Evolutionary conservation across 768 basidiomycete genomes (phyloP).

Genomic region (Lactarius hatsudake): DNA sequence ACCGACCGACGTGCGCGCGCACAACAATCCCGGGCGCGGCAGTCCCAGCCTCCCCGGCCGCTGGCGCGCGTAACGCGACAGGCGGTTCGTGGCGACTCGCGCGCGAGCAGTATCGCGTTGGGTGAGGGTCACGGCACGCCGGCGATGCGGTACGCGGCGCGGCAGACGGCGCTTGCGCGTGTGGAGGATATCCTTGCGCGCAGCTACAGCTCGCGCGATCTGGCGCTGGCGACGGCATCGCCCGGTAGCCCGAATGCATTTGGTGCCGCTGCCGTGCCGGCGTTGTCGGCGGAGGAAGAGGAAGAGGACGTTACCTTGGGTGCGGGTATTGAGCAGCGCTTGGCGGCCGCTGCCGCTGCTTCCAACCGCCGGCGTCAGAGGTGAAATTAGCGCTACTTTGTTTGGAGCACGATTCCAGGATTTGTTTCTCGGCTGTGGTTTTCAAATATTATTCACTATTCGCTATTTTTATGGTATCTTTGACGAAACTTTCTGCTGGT

Average conservation of each 20-base stretch:
- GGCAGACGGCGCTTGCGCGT: conserved; percentile 31
- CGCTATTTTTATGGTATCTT: too few species aligned
- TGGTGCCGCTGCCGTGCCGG: conserved; percentile 15
- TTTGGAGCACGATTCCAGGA: not conserved
- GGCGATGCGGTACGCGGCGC: conserved; percentile 32
- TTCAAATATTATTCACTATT: too few species aligned
- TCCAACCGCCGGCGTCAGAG: not conserved
- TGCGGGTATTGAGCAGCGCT: conserved; percentile 27
- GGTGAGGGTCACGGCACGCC: conserved; percentile 25
- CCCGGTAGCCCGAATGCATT: conserved; percentile 28
- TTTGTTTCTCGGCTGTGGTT: too few species aligned
- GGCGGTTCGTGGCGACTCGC: conserved; percentile 11
- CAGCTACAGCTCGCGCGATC: conserved; percentile 31
- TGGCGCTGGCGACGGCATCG: not conserved
- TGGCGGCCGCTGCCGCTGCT: conserved; percentile 2
- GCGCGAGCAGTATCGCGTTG: conserved; percentile 16
- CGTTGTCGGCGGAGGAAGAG: conserved; percentile 1
- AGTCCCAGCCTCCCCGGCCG: not conserved
- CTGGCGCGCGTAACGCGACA: not conserved
- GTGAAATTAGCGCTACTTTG: not conserved
- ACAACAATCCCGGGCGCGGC: not conserved
- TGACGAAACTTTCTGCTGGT: too few species aligned
- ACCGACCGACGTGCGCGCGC: not conserved
- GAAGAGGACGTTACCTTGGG: conserved; percentile 16
- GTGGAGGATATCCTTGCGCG: conserved; percentile 34